Evolutionary conservation across 805 yeast species (phyloP).

Genomic region (Saccharomycopsis schoenii): DNA sequence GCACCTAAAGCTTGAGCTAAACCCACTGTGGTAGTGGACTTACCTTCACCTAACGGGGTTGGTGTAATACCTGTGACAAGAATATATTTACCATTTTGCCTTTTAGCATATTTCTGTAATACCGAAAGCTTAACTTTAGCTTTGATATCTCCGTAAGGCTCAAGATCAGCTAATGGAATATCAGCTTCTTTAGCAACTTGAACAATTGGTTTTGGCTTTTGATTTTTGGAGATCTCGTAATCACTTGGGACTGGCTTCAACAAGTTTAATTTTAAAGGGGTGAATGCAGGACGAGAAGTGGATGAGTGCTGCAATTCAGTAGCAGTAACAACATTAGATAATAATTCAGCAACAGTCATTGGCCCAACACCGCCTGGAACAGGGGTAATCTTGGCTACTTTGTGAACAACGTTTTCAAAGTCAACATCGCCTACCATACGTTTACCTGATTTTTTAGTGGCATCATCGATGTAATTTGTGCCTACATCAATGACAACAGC

Average conservation of each 20-base stretch:
- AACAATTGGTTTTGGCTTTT: constrained; percentile 59
- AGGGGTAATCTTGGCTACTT: constrained; percentile 59
- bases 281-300: constrained; percentile 25
- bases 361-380: constrained; percentile 93
- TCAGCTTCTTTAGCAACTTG: constrained; percentile 65
- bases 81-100: constrained; percentile 59
- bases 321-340: constrained; percentile 60
- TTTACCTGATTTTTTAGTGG: constrained; percentile 56
- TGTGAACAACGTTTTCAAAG: constrained; percentile 37
- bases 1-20: constrained; percentile 75
- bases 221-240: constrained; percentile 67
- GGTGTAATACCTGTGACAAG: constrained; percentile 81
- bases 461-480: constrained; percentile 62
- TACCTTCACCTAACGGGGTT: constrained; percentile 81
- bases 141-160: constrained; percentile 65
- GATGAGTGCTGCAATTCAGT: constrained; percentile 36
- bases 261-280: constrained; percentile 48
- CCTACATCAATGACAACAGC: constrained; percentile 76
- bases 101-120: constrained; percentile 50
- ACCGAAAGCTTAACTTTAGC: constrained; percentile 64
- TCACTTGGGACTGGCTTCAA: constrained; percentile 71
- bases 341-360: constrained; percentile 79
- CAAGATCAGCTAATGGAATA: constrained; percentile 55
- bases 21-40: constrained; percentile 77
- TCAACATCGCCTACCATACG: constrained; percentile 75